Evolutionary conservation across 805 yeast species (phyloP).

Genomic region (Clavispora asparagi): DNA sequence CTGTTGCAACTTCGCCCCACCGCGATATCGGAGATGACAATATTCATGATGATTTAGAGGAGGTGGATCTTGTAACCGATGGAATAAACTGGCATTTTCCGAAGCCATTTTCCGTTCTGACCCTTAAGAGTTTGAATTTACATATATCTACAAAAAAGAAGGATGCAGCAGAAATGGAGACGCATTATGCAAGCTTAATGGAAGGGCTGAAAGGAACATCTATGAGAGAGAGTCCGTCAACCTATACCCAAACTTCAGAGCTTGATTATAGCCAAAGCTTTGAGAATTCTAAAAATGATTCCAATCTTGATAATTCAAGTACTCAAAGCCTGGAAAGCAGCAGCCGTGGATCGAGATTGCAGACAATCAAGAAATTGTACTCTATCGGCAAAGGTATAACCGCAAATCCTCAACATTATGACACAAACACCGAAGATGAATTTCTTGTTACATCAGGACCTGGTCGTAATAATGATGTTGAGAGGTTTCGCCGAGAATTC

Average conservation of each 20-base stretch:
- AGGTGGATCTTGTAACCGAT: not conserved
- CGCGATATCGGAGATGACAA: not conserved
- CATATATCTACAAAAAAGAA: not conserved
- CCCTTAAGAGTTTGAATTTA: constrained; percentile 24
- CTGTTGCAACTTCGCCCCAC: not conserved
- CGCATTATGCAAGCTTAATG: not conserved
- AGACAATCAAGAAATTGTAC: constrained; percentile 27
- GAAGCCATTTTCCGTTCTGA: constrained; percentile 26
- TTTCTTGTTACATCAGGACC: constrained; percentile 41
- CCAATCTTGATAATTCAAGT: too few relatives aligned
- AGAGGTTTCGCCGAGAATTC: constrained; percentile 62
- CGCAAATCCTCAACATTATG: constrained; percentile 60
- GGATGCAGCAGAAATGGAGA: not conserved
- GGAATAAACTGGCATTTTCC: constrained; percentile 20
- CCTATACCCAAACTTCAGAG: not conserved
- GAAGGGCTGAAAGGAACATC: not conserved
- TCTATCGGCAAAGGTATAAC: constrained; percentile 43
- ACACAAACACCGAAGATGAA: constrained; percentile 38
- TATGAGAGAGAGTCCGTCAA: too few relatives aligned
- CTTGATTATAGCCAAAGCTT: not conserved
- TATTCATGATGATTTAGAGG: not conserved
- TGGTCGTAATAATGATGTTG: constrained; percentile 43
- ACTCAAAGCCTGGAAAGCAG: not conserved
- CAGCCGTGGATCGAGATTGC: constrained; percentile 3
- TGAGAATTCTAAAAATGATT: not conserved